phyloP scores from a whole-genome alignment of 257 asterid species.

The Solanum medicagineum region DNA sequence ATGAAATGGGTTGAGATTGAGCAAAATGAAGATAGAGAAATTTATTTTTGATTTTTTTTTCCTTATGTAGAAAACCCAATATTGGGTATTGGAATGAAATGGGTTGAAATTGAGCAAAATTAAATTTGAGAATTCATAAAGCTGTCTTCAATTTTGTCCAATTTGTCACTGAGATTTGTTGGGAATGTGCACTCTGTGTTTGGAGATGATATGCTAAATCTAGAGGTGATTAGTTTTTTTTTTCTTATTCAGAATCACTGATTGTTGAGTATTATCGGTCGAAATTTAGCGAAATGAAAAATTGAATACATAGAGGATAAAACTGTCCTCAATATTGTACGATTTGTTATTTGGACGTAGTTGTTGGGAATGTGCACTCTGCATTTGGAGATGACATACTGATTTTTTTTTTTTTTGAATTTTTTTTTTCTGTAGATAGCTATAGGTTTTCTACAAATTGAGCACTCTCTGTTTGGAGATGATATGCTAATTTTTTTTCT shows the following conservation, averaged over 20 bases:
- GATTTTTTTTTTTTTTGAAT: neutral
- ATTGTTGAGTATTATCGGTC: neutral
- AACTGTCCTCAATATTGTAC: neutral
- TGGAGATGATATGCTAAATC: neutral
- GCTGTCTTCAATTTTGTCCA: neutral
- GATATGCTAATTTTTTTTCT: neutral
- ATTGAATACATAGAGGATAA: neutral
- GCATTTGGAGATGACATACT: neutral
- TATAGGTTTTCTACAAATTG: neutral
- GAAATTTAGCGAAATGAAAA: neutral
- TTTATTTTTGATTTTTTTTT: neutral
- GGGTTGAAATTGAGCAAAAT: neutral
- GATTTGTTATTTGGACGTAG: neutral
- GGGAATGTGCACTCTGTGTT: neutral
- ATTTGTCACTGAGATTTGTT: neutral
- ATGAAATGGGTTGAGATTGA: neutral
- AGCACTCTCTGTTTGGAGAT: neutral
- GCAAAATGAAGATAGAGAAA: neutral
- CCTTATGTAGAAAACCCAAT: neutral
- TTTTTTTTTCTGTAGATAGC: neutral
- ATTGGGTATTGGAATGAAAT: neutral
- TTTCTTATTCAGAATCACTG: neutral
- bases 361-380: neutral
- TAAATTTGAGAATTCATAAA: neutral
- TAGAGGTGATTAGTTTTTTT: neutral